Evolutionary conservation across 169 alveolate species (phyloP), one percentile per base, ranked within the genome.

Genomic region (Cryptosporidium meleagridis): DNA sequence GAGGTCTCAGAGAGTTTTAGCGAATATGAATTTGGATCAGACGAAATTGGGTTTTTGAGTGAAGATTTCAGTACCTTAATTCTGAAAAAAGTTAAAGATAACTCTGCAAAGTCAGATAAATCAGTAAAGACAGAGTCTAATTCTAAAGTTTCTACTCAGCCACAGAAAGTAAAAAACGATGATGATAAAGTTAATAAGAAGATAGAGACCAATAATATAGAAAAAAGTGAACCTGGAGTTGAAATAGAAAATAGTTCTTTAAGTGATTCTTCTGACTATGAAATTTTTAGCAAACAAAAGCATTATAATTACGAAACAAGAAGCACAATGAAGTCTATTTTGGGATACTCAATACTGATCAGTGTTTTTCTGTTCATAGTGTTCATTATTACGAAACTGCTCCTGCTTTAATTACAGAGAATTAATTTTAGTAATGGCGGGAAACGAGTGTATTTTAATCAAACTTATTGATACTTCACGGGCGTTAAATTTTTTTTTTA

Each of bases 271-370:
- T 73, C 70, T 52, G 31, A 18, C 39, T 73, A 26, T 35, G 86
- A 73, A 8, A 35, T 31, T 52, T 26, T 39, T n/a, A 33, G 23
- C 8, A n/a, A 73, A 26, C 23, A 26, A 6, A 73, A 73, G 31
- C 33, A 39, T 55, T n/a, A 55, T 59, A 53, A 53, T 73, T 41
- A 41, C 48, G 86, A 73, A 73, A 72, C 85, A 23, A 73, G n/a
- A 73, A 73, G 31, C 31, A 73, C 68, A 59, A 70, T 70, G 26
- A 73, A 73, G 52, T 73, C 71, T 14, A 55, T 73, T 6, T 21
- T 73, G 53, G 86, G 86, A 7, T 73, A 73, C 26, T 73, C 86
- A 18, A 73, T 73, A 10, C 37, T 55, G 23, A 55, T 31, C 35
- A 44, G 62, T 23, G 45, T 58, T 2, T 6, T 33, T 58, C 18